Evolutionary conservation across 306 rosid genomes (phyloP).

Genomic region (Herpetospermum pedunculosum): DNA sequence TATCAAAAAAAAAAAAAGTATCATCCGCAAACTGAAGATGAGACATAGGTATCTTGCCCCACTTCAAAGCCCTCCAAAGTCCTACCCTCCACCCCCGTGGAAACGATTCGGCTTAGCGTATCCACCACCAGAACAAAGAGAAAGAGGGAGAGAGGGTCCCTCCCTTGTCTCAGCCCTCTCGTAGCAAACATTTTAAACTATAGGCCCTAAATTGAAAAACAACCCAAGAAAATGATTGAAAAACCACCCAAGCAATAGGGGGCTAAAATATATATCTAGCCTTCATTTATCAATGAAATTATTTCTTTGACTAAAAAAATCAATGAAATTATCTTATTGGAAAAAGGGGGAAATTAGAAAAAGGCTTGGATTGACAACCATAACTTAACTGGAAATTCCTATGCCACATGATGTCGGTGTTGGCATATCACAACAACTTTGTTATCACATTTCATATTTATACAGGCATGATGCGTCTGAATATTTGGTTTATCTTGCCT

Average conservation of each 20-base stretch:
- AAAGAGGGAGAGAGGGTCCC: no score
- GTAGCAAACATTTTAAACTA: background rate
- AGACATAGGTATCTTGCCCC: no score
- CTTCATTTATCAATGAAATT: background rate
- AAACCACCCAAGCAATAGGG: background rate
- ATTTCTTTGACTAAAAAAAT: background rate
- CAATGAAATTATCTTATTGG: no score
- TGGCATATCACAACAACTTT: background rate
- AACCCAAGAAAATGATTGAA: background rate
- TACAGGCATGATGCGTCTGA: background rate
- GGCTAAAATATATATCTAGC: background rate
- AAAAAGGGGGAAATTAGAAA: background rate
- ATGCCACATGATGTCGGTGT: background rate
- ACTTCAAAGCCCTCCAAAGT: no score
- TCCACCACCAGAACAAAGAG: no score
- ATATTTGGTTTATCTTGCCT: background rate
- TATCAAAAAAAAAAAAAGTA: no score
- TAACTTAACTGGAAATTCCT: background rate
- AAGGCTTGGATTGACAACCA: background rate
- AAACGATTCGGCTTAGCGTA: no score
- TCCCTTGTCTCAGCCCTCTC: no score
- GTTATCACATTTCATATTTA: background rate
- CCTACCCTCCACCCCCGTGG: no score
- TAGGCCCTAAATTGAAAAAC: background rate
- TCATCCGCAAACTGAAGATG: no score